These are phyloP conservation scores for Pezicula rhizophila DNA, from an alignment of 2,329 filamentous ascomycete genomes.

Conservation along the genomic window DNA sequence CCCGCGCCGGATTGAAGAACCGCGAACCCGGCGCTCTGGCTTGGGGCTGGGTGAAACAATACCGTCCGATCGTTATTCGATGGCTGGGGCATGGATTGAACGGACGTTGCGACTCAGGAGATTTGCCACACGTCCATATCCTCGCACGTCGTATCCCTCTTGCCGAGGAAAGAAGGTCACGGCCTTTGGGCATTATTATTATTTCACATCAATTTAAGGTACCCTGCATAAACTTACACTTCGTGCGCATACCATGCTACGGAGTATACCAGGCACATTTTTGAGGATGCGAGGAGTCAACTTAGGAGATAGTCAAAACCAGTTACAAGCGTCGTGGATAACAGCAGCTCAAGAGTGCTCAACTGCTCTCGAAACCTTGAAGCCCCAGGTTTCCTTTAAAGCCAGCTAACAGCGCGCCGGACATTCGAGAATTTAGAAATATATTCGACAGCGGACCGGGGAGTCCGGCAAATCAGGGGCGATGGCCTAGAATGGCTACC, in stretches of 20 bases:
- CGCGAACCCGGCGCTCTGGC: not conserved
- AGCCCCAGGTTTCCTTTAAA: not conserved
- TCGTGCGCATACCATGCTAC: not conserved
- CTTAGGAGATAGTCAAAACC: too few relatives aligned
- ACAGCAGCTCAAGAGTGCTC: too few relatives aligned
- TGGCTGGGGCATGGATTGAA: not conserved
- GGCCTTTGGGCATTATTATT: not conserved
- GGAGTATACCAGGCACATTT: too few relatives aligned
- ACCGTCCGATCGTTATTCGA: constrained; percentile 2
- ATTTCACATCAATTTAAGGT: not conserved
- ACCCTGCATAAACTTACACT: not conserved
- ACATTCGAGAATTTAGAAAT: not conserved
- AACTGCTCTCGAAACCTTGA: constrained; percentile 1
- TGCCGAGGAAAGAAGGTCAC: not conserved
- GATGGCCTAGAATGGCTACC: constrained; percentile 7
- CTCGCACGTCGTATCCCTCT: not conserved
- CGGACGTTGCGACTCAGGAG: not conserved
- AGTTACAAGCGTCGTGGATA: not conserved
- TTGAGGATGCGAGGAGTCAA: not conserved
- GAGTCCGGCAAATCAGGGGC: constrained; percentile 3
- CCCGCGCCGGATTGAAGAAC: not conserved
- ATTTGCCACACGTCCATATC: not conserved
- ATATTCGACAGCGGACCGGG: constrained; percentile 5
- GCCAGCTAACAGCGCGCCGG: constrained; percentile 6
- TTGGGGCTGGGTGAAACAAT: not conserved